Evolutionary conservation across 352 stramenopile species (phyloP).

Genomic region (Blastocystis sp.): DNA sequence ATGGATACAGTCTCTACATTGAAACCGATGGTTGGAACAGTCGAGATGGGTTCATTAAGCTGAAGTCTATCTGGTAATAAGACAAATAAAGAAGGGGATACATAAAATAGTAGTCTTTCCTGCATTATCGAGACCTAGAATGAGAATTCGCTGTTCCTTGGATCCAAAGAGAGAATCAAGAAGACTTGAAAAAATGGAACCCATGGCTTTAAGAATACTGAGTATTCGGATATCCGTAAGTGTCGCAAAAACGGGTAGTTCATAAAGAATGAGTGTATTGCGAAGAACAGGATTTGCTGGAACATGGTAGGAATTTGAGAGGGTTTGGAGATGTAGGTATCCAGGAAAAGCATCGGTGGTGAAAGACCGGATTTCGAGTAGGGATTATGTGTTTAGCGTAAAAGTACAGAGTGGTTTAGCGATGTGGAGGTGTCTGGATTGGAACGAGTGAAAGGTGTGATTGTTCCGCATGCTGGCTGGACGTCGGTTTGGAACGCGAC

Average conservation of each 20-base stretch:
- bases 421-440: neutral
- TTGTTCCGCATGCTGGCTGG: conserved; percentile 48
- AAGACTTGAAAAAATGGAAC: conserved; percentile 89
- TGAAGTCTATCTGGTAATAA: conserved; percentile 60
- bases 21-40: conserved; percentile 97
- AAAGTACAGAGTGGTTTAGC: neutral
- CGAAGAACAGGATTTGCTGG: conserved; percentile 3
- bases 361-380: conserved; percentile 19
- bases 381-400: neutral
- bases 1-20: conserved; percentile 74
- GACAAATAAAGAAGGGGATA: neutral
- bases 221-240: neutral
- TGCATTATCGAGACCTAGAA: conserved; percentile 96
- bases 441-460: conserved; percentile 31
- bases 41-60: conserved; percentile 89
- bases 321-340: neutral
- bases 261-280: conserved; percentile 17
- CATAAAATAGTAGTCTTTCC: conserved; percentile 99
- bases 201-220: conserved; percentile 77
- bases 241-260: neutral
- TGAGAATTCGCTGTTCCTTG: conserved; percentile 99
- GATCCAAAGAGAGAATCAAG: conserved; percentile 95
- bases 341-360: conserved; percentile 10
- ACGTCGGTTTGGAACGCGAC: neutral
- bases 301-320: neutral